Evolutionary conservation across 805 yeast species (phyloP).

Genomic region (Pichia exigua): DNA sequence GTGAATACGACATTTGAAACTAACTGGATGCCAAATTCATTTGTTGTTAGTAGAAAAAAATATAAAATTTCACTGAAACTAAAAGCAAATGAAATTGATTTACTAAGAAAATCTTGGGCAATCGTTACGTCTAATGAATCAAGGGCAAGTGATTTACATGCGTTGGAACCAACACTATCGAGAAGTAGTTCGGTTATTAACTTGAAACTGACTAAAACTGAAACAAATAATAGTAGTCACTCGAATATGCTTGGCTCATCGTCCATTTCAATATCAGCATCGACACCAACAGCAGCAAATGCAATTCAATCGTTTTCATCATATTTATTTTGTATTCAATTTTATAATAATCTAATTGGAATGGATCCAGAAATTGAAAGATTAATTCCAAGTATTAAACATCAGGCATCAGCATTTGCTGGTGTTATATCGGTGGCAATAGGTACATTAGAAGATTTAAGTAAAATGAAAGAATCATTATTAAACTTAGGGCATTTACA

Average conservation of each 20-base stretch:
- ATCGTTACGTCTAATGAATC: constrained; percentile 25
- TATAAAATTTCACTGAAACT: constrained; percentile 21
- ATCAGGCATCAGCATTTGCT: constrained; percentile 75
- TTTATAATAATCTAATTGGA: constrained; percentile 59
- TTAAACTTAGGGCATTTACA: constrained; percentile 65
- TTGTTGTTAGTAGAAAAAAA: constrained; percentile 21
- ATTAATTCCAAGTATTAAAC: constrained; percentile 65
- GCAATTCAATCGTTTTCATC: constrained; percentile 33
- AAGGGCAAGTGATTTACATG: constrained; percentile 5
- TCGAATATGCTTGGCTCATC: neutral
- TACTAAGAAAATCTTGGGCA: constrained; percentile 41
- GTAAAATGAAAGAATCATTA: constrained; percentile 50
- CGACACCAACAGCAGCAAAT: neutral
- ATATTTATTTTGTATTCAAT: constrained; percentile 66
- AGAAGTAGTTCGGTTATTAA: constrained; percentile 1
- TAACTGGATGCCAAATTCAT: constrained; percentile 28
- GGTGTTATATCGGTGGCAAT: constrained; percentile 69
- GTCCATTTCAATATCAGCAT: neutral
- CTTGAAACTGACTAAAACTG: neutral
- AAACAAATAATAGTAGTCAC: neutral
- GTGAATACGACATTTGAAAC: constrained; percentile 23
- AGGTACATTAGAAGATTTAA: constrained; percentile 51
- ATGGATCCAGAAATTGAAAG: constrained; percentile 55
- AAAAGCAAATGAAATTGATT: constrained; percentile 33
- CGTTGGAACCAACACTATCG: neutral